Evolutionary conservation across 2,329 filamentous ascomycete species (phyloP).

Genomic region (Cladophialophora chaetospira): DNA sequence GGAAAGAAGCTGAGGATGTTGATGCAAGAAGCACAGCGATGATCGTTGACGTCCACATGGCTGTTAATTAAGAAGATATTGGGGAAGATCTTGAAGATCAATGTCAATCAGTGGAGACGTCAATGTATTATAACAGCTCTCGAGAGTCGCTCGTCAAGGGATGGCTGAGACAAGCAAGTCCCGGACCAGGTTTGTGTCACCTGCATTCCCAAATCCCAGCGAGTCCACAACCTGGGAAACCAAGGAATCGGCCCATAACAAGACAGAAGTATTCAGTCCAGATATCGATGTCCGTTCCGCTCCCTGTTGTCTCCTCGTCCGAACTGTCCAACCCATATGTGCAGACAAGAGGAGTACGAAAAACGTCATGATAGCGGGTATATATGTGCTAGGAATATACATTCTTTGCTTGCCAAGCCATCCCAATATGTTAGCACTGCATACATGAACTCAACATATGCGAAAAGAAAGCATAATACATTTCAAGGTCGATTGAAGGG

Average conservation of each 20-base stretch:
- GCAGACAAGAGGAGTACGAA: not conserved
- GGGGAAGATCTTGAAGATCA: not conserved
- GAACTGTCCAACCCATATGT: not conserved
- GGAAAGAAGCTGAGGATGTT: constrained; percentile 1
- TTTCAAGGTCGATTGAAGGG: too few species aligned
- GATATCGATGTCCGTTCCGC: not conserved
- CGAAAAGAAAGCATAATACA: too few species aligned
- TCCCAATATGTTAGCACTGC: too few species aligned
- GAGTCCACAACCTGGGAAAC: not conserved
- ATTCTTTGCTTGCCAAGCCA: constrained; percentile 8
- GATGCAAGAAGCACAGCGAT: not conserved
- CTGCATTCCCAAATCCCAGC: not conserved
- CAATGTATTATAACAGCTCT: not conserved
- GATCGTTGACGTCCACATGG: not conserved
- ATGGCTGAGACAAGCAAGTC: constrained; percentile 9
- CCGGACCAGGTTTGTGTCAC: constrained; percentile 3
- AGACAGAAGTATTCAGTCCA: not conserved
- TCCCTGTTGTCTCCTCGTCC: not conserved
- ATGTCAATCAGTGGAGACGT: not conserved
- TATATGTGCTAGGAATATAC: not conserved
- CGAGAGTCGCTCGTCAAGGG: not conserved
- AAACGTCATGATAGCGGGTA: constrained; percentile 1
- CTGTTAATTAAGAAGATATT: not conserved
- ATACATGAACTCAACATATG: not conserved
- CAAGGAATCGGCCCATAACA: not conserved